Conservation (phyloP, 1,139 yeast genomes). For the Saccharomyces hybrid region DNA sequence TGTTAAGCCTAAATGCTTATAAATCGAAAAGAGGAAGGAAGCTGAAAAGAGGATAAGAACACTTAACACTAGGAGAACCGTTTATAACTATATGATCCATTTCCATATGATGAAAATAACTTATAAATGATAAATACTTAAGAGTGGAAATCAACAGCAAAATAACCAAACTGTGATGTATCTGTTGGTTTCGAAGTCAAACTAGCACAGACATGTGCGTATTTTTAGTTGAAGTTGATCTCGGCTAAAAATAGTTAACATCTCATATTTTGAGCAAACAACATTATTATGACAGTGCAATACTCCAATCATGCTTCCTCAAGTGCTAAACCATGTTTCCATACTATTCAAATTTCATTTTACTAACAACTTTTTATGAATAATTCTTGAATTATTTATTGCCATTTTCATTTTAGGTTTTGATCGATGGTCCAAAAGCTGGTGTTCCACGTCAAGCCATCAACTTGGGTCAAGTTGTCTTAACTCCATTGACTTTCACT, state of each 20-base stretch:
- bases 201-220: background rate
- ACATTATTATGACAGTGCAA: background rate
- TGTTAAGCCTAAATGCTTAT: conserved; percentile 34
- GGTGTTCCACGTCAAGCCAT: conserved; percentile 88
- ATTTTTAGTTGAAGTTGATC: background rate
- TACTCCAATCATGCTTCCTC: background rate
- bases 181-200: background rate
- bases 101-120: background rate
- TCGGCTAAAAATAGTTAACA: background rate
- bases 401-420: conserved; percentile 43
- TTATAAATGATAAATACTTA: background rate
- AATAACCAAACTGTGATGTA: background rate
- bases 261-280: background rate
- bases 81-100: background rate
- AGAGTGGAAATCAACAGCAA: background rate
- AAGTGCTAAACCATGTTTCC: background rate
- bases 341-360: background rate
- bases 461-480: conserved; percentile 76
- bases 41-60: background rate
- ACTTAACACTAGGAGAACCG: background rate
- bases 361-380: conserved; percentile 6
- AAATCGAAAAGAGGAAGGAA: background rate
- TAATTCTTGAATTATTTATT: conserved; percentile 8
- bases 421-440: conserved; percentile 90
- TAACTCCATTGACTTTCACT: conserved; percentile 85